phyloP scores from a whole-genome alignment of 2,329 filamentous ascomycete species.

The Pseudogymnoascus sp. region DNA sequence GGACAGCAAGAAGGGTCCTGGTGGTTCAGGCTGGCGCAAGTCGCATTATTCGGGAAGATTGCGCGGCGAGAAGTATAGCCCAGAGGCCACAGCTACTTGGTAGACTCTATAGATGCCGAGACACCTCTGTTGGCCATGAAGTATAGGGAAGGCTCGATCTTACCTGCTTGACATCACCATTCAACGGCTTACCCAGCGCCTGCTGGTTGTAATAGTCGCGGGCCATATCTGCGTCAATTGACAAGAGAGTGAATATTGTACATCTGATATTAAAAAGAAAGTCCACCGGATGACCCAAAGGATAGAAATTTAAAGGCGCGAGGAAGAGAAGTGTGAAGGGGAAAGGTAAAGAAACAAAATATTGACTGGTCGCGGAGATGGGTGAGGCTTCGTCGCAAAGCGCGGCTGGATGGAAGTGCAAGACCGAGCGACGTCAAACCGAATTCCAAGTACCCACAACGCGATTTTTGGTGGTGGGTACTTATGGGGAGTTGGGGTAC shows the following conservation, averaged over 20 bases:
- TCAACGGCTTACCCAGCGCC: slow-evolving; percentile 58
- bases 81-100: neutral
- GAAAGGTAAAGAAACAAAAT: neutral
- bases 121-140: neutral
- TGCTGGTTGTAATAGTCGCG: slow-evolving; percentile 53
- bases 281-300: neutral
- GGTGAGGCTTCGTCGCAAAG: neutral
- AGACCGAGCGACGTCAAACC: neutral
- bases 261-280: slow-evolving; percentile 8
- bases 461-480: neutral
- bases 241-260: slow-evolving; percentile 2
- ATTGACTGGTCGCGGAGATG: neutral
- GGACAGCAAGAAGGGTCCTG: neutral
- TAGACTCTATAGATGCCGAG: neutral
- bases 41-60: neutral
- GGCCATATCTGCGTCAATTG: slow-evolving; percentile 19
- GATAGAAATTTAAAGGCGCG: neutral
- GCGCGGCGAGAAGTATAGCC: neutral
- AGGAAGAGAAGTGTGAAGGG: neutral
- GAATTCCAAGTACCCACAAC: neutral
- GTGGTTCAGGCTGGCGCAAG: neutral
- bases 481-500: neutral
- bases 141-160: slow-evolving; percentile 18
- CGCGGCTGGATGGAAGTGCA: neutral
- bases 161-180: slow-evolving; percentile 63